Conservation (phyloP, 495 filamentous ascomycete species). For the Schizothecium vesticola region DNA sequence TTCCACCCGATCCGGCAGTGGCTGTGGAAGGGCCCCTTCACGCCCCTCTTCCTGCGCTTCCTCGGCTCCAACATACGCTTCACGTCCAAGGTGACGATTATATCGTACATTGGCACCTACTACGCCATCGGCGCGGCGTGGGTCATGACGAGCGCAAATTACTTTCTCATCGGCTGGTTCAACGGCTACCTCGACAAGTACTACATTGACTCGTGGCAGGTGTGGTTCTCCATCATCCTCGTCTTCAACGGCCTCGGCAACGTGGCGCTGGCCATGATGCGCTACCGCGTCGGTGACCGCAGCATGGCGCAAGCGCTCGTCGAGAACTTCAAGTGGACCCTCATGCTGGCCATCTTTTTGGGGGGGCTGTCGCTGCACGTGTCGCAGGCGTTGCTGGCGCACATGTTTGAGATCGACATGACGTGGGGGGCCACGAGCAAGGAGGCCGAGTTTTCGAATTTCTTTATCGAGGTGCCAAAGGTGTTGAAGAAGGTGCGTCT, state of each 20-base stretch:
- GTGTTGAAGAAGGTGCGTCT: slow-evolving; percentile 55
- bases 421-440: slow-evolving; percentile 67
- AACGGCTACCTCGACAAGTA: slow-evolving; percentile 68
- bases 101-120: slow-evolving; percentile 84
- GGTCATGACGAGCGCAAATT: slow-evolving; percentile 73
- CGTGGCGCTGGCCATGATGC: slow-evolving; percentile 59
- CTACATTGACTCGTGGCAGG: slow-evolving; percentile 71
- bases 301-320: slow-evolving; percentile 49
- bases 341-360: slow-evolving; percentile 63
- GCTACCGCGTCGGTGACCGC: slow-evolving; percentile 60
- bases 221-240: slow-evolving; percentile 68
- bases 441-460: slow-evolving; percentile 68
- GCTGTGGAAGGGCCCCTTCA: slow-evolving; percentile 64
- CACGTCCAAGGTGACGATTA: slow-evolving; percentile 72
- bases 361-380: slow-evolving; percentile 67
- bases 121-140: slow-evolving; percentile 76
- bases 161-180: slow-evolving; percentile 73
- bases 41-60: slow-evolving; percentile 66
- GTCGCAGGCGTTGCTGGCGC: slow-evolving; percentile 59
- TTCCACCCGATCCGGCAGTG: slow-evolving; percentile 68
- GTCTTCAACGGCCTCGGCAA: slow-evolving; percentile 68
- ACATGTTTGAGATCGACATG: slow-evolving; percentile 72
- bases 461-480: slow-evolving; percentile 76
- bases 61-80: slow-evolving; percentile 67
- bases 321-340: slow-evolving; percentile 70